Evolutionary conservation across 2,329 filamentous ascomycete species (phyloP).

Genomic region (Paradendryphiella salina): DNA sequence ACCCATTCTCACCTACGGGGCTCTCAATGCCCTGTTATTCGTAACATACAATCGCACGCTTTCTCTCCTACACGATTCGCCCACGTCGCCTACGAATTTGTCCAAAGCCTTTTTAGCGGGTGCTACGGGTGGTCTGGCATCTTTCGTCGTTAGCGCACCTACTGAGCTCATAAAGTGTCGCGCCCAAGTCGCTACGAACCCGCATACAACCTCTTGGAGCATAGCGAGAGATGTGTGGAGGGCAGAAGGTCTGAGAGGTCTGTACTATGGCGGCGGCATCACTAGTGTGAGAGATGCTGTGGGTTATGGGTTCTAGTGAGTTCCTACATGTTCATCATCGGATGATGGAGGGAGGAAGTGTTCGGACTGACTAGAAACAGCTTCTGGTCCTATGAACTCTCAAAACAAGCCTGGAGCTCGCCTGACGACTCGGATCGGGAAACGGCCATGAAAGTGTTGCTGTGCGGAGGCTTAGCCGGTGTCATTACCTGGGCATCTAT

Average conservation of each 20-base stretch:
- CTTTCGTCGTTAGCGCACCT: conserved; percentile 82
- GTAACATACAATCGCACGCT: conserved; percentile 88
- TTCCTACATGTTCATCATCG: not conserved
- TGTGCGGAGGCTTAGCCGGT: conserved; percentile 86
- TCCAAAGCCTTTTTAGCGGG: conserved; percentile 77
- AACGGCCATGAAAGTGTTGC: conserved; percentile 65
- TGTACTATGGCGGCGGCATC: conserved; percentile 80
- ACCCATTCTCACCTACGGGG: conserved; percentile 86
- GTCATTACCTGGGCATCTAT: conserved; percentile 87
- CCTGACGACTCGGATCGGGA: conserved; percentile 52
- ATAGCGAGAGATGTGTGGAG: conserved; percentile 66
- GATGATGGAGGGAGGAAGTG: not conserved
- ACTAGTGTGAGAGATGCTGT: conserved; percentile 83
- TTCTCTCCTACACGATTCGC: conserved; percentile 55
- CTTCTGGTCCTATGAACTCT: conserved; percentile 89
- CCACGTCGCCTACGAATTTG: conserved; percentile 51
- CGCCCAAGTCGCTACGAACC: conserved; percentile 65
- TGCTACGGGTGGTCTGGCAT: conserved; percentile 78
- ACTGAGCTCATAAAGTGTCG: conserved; percentile 91
- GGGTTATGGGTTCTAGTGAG: conserved; percentile 92
- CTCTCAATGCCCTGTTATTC: conserved; percentile 87
- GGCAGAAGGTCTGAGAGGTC: conserved; percentile 64
- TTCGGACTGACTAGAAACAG: conserved; percentile 40
- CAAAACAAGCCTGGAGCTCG: conserved; percentile 61
- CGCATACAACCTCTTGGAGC: conserved; percentile 57